Conservation (phyloP, 306 rosid species). For the Vachellia pachyceras region DNA sequence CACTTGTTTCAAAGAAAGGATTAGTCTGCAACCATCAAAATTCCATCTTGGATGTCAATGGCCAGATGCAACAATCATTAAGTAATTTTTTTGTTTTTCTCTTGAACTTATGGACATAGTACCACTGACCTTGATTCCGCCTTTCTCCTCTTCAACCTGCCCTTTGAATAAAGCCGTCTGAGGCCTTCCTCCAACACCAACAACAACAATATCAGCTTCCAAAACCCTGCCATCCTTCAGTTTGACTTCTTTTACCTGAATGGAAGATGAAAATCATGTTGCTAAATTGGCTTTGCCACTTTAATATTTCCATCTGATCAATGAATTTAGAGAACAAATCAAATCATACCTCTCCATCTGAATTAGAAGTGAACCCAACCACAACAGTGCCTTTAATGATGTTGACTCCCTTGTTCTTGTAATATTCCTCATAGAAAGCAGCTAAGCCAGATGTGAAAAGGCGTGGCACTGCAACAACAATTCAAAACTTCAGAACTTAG, state of each 20-base stretch:
- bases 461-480: conserved; percentile 82
- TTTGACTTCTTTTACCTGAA: conserved; percentile 88
- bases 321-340: too few relatives aligned
- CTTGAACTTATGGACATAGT: conserved; percentile 20
- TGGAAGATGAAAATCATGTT: conserved; percentile 23
- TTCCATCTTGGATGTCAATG: conserved; percentile 20
- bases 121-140: conserved; percentile 83
- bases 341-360: conserved; percentile 77
- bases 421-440: conserved; percentile 81
- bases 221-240: conserved; percentile 89
- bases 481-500: conserved; percentile 3
- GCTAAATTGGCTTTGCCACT: conserved; percentile 10
- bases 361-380: conserved; percentile 70
- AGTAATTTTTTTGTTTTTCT: neutral
- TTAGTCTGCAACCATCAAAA: conserved; percentile 71
- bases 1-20: conserved; percentile 77
- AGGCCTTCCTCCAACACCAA: conserved; percentile 95
- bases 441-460: conserved; percentile 90
- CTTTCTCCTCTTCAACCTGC: conserved; percentile 92
- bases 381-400: conserved; percentile 96
- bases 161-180: conserved; percentile 80
- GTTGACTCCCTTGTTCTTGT: conserved; percentile 75
- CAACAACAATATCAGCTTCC: conserved; percentile 92
- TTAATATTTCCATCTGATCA: conserved; percentile 16
- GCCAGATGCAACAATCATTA: conserved; percentile 19